phyloP scores from a whole-genome alignment of 768 basidiomycete genomes.

The Termitomyces sp. region DNA sequence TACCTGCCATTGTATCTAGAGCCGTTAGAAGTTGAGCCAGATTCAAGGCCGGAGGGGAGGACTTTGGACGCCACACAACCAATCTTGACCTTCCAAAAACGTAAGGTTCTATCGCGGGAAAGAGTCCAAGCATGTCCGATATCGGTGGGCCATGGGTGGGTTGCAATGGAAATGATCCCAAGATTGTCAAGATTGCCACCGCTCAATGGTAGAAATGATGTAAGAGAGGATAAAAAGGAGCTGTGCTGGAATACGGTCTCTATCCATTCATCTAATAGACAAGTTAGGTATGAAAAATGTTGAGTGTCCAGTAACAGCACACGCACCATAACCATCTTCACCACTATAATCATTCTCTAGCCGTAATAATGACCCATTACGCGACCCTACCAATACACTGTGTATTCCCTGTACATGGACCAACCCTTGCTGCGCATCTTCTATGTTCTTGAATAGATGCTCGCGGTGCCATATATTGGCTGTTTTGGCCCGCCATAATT shows the following conservation, averaged over 20 bases:
- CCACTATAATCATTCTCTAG: conserved; percentile 60
- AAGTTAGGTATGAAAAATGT: conserved; percentile 1
- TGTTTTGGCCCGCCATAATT: conserved; percentile 54
- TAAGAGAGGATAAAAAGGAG: conserved; percentile 62
- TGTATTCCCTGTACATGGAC: conserved; percentile 67
- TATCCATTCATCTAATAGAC: conserved; percentile 57
- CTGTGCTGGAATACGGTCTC: conserved; percentile 60
- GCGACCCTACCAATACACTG: conserved; percentile 56
- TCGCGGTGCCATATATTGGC: conserved; percentile 59
- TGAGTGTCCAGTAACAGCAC: neutral
- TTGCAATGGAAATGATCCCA: conserved; percentile 67
- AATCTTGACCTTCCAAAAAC: conserved; percentile 77
- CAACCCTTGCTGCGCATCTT: conserved; percentile 36
- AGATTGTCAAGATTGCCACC: conserved; percentile 39
- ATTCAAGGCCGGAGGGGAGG: conserved; percentile 34
- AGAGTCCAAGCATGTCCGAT: conserved; percentile 76
- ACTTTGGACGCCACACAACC: conserved; percentile 65
- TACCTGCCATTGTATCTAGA: conserved; percentile 22
- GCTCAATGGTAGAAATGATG: conserved; percentile 58
- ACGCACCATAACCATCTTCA: conserved; percentile 55
- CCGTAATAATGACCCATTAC: conserved; percentile 60
- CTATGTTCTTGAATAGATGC: conserved; percentile 53
- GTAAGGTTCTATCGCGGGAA: conserved; percentile 79
- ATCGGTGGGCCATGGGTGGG: conserved; percentile 72
- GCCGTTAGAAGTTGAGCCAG: conserved; percentile 22